These are phyloP conservation scores for Pseudogymnoascus sp. DNA, from an alignment of 2,329 filamentous ascomycete species.

Conservation along the genomic window DNA sequence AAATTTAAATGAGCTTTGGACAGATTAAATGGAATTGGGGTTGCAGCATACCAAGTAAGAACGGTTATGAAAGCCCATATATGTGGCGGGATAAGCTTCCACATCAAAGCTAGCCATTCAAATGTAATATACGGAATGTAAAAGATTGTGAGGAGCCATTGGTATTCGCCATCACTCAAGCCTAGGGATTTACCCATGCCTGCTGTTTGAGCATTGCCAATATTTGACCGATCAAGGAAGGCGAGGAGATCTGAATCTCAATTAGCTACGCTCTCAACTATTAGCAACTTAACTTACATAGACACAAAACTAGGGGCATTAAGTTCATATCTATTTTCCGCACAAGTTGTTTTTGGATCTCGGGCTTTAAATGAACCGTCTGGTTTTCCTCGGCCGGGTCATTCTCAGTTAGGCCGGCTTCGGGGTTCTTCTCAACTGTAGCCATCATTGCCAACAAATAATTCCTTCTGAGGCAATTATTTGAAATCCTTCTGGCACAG, in stretches of 20 bases:
- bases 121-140: constrained; percentile 38
- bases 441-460: constrained; percentile 1
- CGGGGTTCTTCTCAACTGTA: neutral
- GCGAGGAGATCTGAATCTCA: constrained; percentile 36
- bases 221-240: constrained; percentile 45
- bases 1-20: neutral
- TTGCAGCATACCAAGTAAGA: neutral
- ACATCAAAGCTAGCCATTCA: constrained; percentile 35
- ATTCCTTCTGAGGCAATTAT: neutral
- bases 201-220: constrained; percentile 49
- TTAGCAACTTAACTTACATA: constrained; percentile 19
- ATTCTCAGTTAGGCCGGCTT: neutral
- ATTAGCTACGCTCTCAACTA: neutral
- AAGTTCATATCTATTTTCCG: constrained; percentile 54
- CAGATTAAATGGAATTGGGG: neutral
- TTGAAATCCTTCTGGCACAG: neutral
- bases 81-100: constrained; percentile 35
- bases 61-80: constrained; percentile 27
- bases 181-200: constrained; percentile 46
- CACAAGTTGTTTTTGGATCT: constrained; percentile 43
- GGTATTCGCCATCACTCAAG: constrained; percentile 37
- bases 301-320: constrained; percentile 33
- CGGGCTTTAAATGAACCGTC: constrained; percentile 11
- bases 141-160: constrained; percentile 37
- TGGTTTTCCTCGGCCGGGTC: neutral